These are phyloP conservation scores for Pythium myriotylum DNA, from an alignment of 352 stramenopile species.

Conservation along the genomic window DNA sequence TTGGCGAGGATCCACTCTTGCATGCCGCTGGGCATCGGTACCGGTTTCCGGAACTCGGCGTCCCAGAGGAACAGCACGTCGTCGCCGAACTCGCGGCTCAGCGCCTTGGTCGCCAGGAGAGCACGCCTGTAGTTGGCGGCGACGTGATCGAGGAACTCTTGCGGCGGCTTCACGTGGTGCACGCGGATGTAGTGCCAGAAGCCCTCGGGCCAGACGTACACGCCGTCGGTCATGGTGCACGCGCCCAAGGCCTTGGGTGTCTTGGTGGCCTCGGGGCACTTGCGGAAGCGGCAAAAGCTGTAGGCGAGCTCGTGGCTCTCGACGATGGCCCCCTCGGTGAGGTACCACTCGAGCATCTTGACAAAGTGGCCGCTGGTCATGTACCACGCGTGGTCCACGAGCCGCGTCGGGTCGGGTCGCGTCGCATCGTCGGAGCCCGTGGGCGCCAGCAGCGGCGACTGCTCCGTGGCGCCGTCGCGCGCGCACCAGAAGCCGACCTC, in stretches of 20 bases:
- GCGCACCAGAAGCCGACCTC: conserved; percentile 27
- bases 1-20: conserved; percentile 65
- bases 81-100: conserved; percentile 24
- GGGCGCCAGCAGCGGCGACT: conserved; percentile 3
- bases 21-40: conserved; percentile 60
- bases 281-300: conserved; percentile 73
- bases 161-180: conserved; percentile 67
- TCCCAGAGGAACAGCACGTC: conserved; percentile 64
- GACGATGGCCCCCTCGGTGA: conserved; percentile 56
- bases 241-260: conserved; percentile 63
- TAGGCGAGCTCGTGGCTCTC: conserved; percentile 83
- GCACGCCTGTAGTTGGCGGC: conserved; percentile 36
- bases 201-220: conserved; percentile 80
- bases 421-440: conserved; percentile 1
- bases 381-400: conserved; percentile 65
- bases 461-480: conserved; percentile 11
- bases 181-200: conserved; percentile 72
- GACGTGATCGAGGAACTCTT: conserved; percentile 63
- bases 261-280: conserved; percentile 40
- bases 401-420: conserved; percentile 44
- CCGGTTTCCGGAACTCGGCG: conserved; percentile 28
- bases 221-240: conserved; percentile 75
- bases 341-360: conserved; percentile 56
- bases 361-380: conserved; percentile 24
- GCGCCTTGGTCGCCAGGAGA: conserved; percentile 31